Conservation (phyloP, 176 grass and related monocot genomes). For the Puccinellia tenuiflora region DNA sequence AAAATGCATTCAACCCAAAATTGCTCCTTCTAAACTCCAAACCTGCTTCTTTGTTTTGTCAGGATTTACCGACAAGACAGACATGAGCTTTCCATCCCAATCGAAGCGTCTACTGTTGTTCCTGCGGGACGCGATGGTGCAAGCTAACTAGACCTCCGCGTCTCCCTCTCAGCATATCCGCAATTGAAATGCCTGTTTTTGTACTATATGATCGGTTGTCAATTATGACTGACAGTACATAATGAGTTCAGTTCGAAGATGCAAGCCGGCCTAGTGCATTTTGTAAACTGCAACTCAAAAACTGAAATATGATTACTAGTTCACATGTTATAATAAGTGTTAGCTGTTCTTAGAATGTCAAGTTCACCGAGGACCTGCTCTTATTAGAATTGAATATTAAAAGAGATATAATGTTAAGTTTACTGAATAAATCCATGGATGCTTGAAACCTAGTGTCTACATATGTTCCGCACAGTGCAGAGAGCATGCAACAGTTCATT, state of each 20-base stretch:
- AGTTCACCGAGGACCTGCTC: constrained; percentile 21
- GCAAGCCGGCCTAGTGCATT: neutral
- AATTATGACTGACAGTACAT: neutral
- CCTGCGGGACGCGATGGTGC: constrained; percentile 24
- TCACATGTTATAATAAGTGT: no score
- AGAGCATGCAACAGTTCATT: neutral
- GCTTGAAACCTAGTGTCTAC: constrained; percentile 1
- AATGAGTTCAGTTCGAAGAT: neutral
- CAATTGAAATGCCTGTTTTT: neutral
- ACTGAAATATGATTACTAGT: no score
- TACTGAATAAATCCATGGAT: neutral
- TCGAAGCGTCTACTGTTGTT: neutral
- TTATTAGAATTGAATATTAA: constrained; percentile 67
- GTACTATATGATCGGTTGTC: neutral
- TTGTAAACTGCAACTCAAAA: neutral
- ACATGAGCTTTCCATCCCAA: constrained; percentile 25
- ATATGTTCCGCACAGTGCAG: constrained; percentile 18
- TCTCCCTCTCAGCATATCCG: neutral
- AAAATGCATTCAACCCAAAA: neutral
- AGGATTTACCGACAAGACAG: neutral
- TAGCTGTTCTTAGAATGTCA: no score
- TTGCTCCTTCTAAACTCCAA: neutral
- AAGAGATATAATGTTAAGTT: constrained; percentile 48
- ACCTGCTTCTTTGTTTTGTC: neutral
- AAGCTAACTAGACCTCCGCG: constrained; percentile 32